Percentiles rank a stretch among this genome's conserved stretches.
Evolutionary conservation across 2,329 filamentous ascomycete species (phyloP).

Genomic region (Aphanoascus verrucosus): DNA sequence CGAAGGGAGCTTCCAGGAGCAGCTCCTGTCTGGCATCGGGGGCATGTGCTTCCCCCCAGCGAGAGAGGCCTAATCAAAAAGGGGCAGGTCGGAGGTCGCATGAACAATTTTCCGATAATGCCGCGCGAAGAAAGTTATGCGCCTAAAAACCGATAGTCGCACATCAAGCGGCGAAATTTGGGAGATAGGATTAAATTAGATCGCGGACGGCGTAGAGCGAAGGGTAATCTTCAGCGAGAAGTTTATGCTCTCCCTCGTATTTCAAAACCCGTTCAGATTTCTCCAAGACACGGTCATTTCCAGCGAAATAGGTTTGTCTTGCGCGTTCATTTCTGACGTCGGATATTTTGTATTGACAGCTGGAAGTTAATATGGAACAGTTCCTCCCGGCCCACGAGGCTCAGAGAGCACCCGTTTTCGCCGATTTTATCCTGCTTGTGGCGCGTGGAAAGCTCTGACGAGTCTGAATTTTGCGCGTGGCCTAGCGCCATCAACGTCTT

Average conservation of each 20-base stretch:
- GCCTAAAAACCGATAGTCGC: slow-evolving; percentile 1
- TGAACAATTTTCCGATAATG: not conserved
- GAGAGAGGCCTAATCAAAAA: not conserved
- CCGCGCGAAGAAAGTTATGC: not conserved
- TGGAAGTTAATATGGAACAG: not conserved
- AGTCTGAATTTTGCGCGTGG: not conserved
- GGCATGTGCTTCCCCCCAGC: not conserved
- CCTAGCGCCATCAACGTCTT: not conserved
- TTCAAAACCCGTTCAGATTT: slow-evolving; percentile 5
- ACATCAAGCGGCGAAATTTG: not conserved
- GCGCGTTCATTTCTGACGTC: slow-evolving; percentile 4
- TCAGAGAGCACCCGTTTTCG: too few species aligned
- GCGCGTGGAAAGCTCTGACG: too few species aligned
- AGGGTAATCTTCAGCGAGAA: not conserved
- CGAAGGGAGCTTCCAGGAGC: too few species aligned
- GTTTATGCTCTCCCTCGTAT: slow-evolving; percentile 3
- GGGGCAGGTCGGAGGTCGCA: not conserved
- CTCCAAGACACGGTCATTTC: slow-evolving; percentile 9
- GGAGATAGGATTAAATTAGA: not conserved
- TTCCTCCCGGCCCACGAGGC: not conserved
- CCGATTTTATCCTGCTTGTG: too few species aligned
- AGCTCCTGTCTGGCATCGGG: too few species aligned
- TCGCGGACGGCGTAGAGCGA: not conserved
- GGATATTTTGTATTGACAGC: not conserved
- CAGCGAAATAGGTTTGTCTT: slow-evolving; percentile 8